Evolutionary conservation across 2,329 filamentous ascomycete species (phyloP), one percentile per base, ranked within the genome.

Genomic region (Colletotrichum melonis): DNA sequence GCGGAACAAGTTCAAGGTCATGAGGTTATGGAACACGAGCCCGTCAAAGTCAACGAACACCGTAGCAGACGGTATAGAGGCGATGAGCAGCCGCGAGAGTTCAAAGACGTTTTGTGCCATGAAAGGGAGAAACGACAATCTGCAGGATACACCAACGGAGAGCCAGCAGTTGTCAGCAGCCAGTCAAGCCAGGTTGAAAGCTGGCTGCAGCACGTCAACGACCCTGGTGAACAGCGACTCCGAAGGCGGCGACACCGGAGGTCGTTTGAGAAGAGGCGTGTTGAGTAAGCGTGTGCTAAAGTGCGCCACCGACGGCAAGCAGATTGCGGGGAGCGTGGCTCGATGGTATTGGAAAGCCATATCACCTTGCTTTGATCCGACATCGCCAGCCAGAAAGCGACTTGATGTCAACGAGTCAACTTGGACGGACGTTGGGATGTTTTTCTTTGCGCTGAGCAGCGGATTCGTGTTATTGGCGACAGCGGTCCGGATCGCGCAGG

Each of bases 221-320:
- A 35, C 32, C 56, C 56, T 24, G 26, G 24, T 46, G 49, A 30
- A 6, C 56, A 56, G 59, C 28, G 28, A 49, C n/a, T 71, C 71
- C 71, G 71, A 71, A 70, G 71, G 54, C 71, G 71, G 71, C 71
- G 71, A 42, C 71, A 66, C 62, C 71, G 71, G 60, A 73, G 24
- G 71, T 73, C 71, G 56, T 73, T 73, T 66, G 71, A 56, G 22
- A 66, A 71, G 60, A 42, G 56, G 60, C 24, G 46, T n/a, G 55
- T 56, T 60, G 60, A 35, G 55, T n/a, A 64, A 52, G 30, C 42
- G 26, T 30, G 49, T 58, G 26, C 46, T 60, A 38, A 38, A 65
- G 35, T 30, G 35, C 67, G 67, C 56, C 46, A 66, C 22, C 26
- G 59, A 62, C 63, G 67, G 69, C 66, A 63, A 69, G 59, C 58